Percentiles rank a stretch among this genome's conserved stretches.
phyloP scores from a whole-genome alignment of 495 filamentous ascomycete genomes.

The Aspergillus saccharolyticus region DNA sequence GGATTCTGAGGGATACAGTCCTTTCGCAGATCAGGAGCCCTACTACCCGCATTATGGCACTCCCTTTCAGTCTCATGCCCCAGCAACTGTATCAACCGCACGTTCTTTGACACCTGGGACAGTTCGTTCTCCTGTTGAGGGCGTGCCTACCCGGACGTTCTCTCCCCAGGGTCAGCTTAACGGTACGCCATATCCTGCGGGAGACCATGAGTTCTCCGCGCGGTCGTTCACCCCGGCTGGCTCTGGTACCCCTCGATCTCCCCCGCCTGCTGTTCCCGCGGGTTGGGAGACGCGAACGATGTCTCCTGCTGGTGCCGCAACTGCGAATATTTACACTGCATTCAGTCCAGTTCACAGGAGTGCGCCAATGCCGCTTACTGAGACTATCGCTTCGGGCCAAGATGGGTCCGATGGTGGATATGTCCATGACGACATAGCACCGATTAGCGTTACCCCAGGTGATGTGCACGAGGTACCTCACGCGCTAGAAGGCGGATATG shows the following conservation, averaged over 20 bases:
- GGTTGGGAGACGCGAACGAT: neutral
- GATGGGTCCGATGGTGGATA: neutral
- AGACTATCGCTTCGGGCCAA: neutral
- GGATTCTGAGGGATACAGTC: slow-evolving; percentile 3
- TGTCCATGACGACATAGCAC: neutral
- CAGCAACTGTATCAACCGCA: slow-evolving; percentile 13
- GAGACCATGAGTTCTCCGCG: slow-evolving; percentile 5
- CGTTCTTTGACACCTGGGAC: slow-evolving; percentile 17
- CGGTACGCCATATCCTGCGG: slow-evolving; percentile 5
- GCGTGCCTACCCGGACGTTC: slow-evolving; percentile 8
- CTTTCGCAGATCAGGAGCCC: slow-evolving; percentile 13
- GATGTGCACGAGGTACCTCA: neutral
- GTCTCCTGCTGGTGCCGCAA: neutral
- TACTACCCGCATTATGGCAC: neutral
- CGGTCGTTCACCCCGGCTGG: slow-evolving; percentile 10
- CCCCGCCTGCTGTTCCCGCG: neutral
- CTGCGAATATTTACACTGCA: neutral
- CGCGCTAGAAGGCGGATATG: neutral
- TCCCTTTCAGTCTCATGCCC: slow-evolving; percentile 15
- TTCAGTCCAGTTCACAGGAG: neutral
- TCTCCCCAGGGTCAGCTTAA: slow-evolving; percentile 8
- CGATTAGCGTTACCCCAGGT: neutral
- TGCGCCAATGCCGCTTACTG: neutral
- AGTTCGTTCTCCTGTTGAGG: slow-evolving; percentile 1
- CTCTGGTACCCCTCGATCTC: neutral